Evolutionary conservation across 805 yeast species (phyloP).

Genomic region (Cyberlindnera americana): DNA sequence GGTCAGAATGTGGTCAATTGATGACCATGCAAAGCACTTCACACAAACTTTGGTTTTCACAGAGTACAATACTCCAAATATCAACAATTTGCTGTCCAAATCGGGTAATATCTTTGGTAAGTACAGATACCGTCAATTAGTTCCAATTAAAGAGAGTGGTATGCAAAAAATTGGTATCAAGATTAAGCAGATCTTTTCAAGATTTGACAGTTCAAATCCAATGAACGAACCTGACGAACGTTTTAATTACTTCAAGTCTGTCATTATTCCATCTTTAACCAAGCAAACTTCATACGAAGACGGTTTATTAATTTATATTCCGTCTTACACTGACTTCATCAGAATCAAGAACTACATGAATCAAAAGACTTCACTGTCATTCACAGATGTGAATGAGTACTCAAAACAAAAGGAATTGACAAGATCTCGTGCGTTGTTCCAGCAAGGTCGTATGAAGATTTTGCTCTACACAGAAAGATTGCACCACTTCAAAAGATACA

Average conservation of each 20-base stretch:
- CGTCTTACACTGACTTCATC: constrained; percentile 82
- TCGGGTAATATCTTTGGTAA: constrained; percentile 59
- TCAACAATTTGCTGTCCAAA: constrained; percentile 56
- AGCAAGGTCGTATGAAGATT: constrained; percentile 57
- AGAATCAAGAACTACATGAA: constrained; percentile 63
- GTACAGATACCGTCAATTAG: constrained; percentile 48
- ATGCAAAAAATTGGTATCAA: constrained; percentile 64
- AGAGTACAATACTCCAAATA: constrained; percentile 77
- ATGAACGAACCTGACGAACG: constrained; percentile 75
- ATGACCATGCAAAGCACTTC: constrained; percentile 67
- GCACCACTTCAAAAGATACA: constrained; percentile 87
- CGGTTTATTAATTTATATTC: constrained; percentile 79
- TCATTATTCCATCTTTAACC: constrained; percentile 65
- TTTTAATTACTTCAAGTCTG: constrained; percentile 74
- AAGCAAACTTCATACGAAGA: constrained; percentile 57
- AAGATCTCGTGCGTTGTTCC: constrained; percentile 67
- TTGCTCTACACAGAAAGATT: constrained; percentile 91
- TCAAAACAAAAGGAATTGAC: constrained; percentile 67
- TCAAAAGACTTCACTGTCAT: constrained; percentile 57
- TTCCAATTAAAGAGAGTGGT: constrained; percentile 46
- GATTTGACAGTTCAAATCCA: constrained; percentile 59
- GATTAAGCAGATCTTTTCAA: constrained; percentile 64
- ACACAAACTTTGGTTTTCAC: constrained; percentile 78
- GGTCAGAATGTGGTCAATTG: constrained; percentile 88
- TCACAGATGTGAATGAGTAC: constrained; percentile 81